Conservation (phyloP, 73 alveolate species). For the Paramecium bursaria region DNA sequence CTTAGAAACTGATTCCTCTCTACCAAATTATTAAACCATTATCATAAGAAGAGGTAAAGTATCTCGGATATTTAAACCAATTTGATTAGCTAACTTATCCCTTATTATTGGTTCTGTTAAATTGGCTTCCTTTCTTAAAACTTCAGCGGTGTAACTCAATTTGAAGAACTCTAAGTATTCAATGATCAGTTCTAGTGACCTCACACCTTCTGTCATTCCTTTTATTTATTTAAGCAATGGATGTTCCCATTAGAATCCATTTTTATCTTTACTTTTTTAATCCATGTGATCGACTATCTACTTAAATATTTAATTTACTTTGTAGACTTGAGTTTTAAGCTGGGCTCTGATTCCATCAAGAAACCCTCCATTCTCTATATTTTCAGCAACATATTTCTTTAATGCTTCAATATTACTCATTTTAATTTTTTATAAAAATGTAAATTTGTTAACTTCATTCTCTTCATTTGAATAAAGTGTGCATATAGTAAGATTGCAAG, state of each 20-base stretch:
- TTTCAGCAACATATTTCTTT: constrained; percentile 46
- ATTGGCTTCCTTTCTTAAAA: constrained; percentile 56
- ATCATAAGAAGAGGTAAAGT: constrained; percentile 31
- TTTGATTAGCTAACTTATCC: constrained; percentile 20
- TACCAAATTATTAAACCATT: constrained; percentile 14
- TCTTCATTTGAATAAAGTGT: too few relatives aligned
- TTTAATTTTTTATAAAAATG: too few relatives aligned
- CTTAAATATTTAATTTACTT: not conserved
- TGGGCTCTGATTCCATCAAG: constrained; percentile 28
- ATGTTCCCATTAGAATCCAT: constrained; percentile 61
- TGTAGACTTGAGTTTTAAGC: constrained; percentile 38
- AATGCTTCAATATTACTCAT: constrained; percentile 27
- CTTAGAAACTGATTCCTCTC: not conserved
- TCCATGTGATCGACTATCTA: constrained; percentile 39
- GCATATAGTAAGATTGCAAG: too few relatives aligned
- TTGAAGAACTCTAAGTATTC: constrained; percentile 49
- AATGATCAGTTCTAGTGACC: constrained; percentile 24
- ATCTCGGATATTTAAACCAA: constrained; percentile 39
- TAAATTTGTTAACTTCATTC: too few relatives aligned
- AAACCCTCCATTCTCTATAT: constrained; percentile 51
- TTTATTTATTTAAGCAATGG: constrained; percentile 38
- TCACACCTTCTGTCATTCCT: constrained; percentile 55
- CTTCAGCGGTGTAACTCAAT: constrained; percentile 43
- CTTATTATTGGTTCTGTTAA: constrained; percentile 11
- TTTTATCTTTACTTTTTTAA: constrained; percentile 26